Conservation (phyloP, 2,329 filamentous ascomycete species). For the Clonostachys byssicola region DNA sequence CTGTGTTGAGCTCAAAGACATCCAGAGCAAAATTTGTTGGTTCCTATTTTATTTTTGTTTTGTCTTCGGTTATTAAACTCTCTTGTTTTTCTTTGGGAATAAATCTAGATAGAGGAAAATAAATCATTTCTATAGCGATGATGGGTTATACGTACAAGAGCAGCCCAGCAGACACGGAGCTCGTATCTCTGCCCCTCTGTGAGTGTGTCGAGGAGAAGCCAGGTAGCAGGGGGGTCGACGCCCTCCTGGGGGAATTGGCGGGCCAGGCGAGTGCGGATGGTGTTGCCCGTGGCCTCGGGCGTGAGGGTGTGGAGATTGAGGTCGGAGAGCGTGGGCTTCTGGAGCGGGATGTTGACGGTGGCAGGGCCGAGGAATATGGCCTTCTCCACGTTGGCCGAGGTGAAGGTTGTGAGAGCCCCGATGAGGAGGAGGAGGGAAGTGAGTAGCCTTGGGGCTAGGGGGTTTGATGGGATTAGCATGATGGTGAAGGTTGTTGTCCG, state of each 20-base stretch:
- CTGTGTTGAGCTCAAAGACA: constrained; percentile 55
- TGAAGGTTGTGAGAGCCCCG: constrained; percentile 8
- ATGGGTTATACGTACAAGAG: constrained; percentile 61
- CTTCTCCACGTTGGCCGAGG: constrained; percentile 80
- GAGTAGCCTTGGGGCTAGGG: neutral
- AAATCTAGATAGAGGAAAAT: neutral
- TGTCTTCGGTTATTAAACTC: neutral
- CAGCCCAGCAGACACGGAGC: constrained; percentile 88
- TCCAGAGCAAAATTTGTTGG: constrained; percentile 75
- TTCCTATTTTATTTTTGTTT: constrained; percentile 53
- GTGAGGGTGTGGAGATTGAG: constrained; percentile 64
- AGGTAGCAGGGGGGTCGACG: constrained; percentile 61
- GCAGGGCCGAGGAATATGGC: constrained; percentile 76
- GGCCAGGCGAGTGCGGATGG: constrained; percentile 59
- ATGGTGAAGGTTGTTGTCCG: neutral
- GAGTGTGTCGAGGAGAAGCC: constrained; percentile 74
- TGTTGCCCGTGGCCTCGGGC: constrained; percentile 34
- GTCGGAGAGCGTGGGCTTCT: constrained; percentile 35
- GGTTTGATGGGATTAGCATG: neutral
- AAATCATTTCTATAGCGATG: neutral
- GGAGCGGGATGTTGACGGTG: constrained; percentile 44
- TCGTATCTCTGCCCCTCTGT: constrained; percentile 78
- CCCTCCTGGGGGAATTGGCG: constrained; percentile 58
- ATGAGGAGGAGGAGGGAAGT: constrained; percentile 4
- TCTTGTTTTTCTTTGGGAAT: neutral